A percentile compares a stretch with the other conserved stretches of the same genome.
These are phyloP conservation scores for Telfairia occidentalis DNA, from an alignment of 331 rosid species.

Conservation along the genomic window DNA sequence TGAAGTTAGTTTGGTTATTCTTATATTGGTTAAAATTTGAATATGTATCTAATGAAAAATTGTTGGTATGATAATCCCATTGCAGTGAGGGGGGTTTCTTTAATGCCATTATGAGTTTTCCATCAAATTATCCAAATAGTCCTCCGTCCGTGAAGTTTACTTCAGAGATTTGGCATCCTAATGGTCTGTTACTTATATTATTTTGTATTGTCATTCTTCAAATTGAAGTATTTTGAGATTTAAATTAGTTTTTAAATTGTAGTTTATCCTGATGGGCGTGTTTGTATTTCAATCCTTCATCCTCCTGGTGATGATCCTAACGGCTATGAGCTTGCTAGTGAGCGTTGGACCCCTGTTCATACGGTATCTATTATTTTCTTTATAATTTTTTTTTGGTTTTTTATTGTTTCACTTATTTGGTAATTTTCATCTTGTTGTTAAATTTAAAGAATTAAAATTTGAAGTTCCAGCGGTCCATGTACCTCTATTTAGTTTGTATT, in stretches of 20 bases:
- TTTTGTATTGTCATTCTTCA: constrained; percentile 2
- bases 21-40: background rate
- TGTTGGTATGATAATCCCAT: constrained; percentile 19
- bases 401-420: background rate
- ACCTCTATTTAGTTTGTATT: background rate
- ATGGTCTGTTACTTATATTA: constrained; percentile 40
- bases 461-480: background rate
- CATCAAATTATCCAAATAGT: constrained; percentile 86
- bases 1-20: background rate
- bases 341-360: constrained; percentile 99
- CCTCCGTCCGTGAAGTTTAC: constrained; percentile 86
- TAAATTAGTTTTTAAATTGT: constrained; percentile 14
- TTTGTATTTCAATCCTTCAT: constrained; percentile 97
- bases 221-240: background rate
- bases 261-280: constrained; percentile 99
- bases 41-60: background rate
- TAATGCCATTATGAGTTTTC: constrained; percentile 93
- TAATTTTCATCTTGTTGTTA: background rate
- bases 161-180: constrained; percentile 97
- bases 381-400: background rate
- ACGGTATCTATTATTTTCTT: constrained; percentile 38
- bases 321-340: constrained; percentile 99
- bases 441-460: background rate
- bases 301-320: constrained; percentile 99
- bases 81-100: constrained; percentile 90